Evolutionary conservation across 805 yeast genomes (phyloP), one percentile per base, ranked within the genome.

Genomic region (Groenewaldozyma tartarivorans): DNA sequence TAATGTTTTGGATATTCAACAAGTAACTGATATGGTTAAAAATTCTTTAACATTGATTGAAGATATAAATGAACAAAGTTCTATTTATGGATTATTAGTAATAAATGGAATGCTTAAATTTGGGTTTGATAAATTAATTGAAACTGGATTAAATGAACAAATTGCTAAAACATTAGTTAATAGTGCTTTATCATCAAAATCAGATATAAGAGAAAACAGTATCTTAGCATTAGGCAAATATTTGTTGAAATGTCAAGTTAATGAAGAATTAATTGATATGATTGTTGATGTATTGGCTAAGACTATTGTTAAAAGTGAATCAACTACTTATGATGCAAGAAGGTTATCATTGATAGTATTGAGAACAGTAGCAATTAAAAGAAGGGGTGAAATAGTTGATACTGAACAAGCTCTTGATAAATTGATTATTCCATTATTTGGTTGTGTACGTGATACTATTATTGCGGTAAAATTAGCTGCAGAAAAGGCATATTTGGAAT

Each of bases 401-500:
- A 77, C 81, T 9, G 66, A 69, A 51, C 63, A 74, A 47, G 77
- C 77, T 49, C 26, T 49, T 21, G n/a, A 27, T 20, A 46, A 61
- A 0, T 52, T 90, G 39, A 84, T 72, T 3, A 85, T 92, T 11
- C 68, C 84, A 9, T 78, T 87, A 2, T 90, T 90, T 58, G 66
- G 80, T 0, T 79, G 92, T 57, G 80, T 90, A 32, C 71, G 98
- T 49, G 96, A 88, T 54, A 71, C 79, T n/a, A 68, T 84, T 36
- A 85, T 90, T 54, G 96, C 98, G 3, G 79, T 90, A 50, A 88
- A 87, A 54, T 69, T 90, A 47, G 96, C 96, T 1, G 95, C 95
- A 5, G 98, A 90, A 59, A 85, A 85, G 64, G 87, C 94, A 1
- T 87, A 73, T 58, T 58, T 88, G 49, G 75, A 84, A 1, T 56